Conservation (phyloP, 805 yeast species). For the Metschnikowia kofuensis region DNA sequence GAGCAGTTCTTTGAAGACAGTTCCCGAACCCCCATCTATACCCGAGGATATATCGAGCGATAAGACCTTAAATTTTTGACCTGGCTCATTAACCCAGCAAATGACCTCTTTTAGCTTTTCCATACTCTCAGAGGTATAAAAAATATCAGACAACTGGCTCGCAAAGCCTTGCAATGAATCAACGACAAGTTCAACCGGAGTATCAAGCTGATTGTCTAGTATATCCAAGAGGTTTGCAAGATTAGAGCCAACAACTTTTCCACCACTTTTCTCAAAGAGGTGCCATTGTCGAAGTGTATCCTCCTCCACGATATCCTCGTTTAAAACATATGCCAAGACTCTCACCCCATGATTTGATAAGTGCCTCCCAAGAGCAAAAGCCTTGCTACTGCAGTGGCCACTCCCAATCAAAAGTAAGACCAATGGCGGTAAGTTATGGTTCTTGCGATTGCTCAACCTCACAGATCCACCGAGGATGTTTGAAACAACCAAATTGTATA, state of each 20-base stretch:
- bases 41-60: constrained; percentile 85
- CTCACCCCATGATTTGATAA: constrained; percentile 70
- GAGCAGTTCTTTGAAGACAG: constrained; percentile 26
- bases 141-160: constrained; percentile 59
- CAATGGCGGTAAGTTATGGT: constrained; percentile 78
- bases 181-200: constrained; percentile 74
- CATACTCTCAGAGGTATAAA: constrained; percentile 36
- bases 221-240: constrained; percentile 34
- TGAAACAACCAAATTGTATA: constrained; percentile 56
- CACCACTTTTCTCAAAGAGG: constrained; percentile 61
- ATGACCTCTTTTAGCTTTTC: constrained; percentile 45
- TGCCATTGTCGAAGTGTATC: constrained; percentile 50
- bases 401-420: constrained; percentile 72
- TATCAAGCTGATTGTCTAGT: constrained; percentile 47
- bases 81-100: constrained; percentile 61
- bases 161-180: constrained; percentile 89
- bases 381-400: constrained; percentile 69
- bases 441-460: constrained; percentile 55
- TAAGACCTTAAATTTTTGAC: constrained; percentile 43
- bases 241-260: constrained; percentile 49
- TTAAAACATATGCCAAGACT: constrained; percentile 51
- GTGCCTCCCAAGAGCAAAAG: constrained; percentile 77
- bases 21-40: constrained; percentile 78
- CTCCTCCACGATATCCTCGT: constrained; percentile 38
- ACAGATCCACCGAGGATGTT: constrained; percentile 62